Base-by-base conservation (phyloP, 2,329 filamentous ascomycete species). In the Coniella vitis region DNA sequence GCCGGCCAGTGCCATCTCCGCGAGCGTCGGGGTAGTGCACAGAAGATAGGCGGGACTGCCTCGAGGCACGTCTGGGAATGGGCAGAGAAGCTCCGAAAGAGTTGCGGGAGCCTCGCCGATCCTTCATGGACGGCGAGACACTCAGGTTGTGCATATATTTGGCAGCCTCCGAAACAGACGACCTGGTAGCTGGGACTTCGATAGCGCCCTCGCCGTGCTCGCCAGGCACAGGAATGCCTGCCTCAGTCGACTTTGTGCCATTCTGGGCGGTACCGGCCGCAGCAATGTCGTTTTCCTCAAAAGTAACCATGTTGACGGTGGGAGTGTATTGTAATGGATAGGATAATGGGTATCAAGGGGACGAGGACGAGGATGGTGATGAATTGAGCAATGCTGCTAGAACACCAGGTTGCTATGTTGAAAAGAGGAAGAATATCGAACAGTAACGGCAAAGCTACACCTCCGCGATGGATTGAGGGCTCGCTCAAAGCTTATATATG, bases 91-190 rank as follows among this genome's bases (percentile, higher is more conserved):
- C 74, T 54, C 85, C 85, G 61, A 88, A 88, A 16, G 84, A 88
- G 76, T 88, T 89, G 55, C 85, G 79, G 17, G 85, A 88, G 40
- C 77, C 74, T 56, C 84, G 71, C 54, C 84, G 74, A 56, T 85
- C 80, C 65, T 74, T 81, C 71, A 79, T 79, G 7, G 83, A 87
- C 14, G 83, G 84, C 13, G 76, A 71, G 39, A 83, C 68, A 59
- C 81, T 86, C 60, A 89, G 71, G 60, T 78, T 81, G 74, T 88
- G 84, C 84, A 88, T 87, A 67, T 83, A 84, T 56, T 76, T 73
- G 38, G 76, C 68, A 21, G 79, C 79, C 67, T 89, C 82, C 29
- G 84, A 82, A 55, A 86, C 78, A 47, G 82, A 77, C 47, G 80
- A 85, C 56, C 82, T 71, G 48, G 81, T 78, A 20, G 84, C 83